Conservation (phyloP, 2,329 filamentous ascomycete species). For the Ophiostoma novo-ulmi region DNA sequence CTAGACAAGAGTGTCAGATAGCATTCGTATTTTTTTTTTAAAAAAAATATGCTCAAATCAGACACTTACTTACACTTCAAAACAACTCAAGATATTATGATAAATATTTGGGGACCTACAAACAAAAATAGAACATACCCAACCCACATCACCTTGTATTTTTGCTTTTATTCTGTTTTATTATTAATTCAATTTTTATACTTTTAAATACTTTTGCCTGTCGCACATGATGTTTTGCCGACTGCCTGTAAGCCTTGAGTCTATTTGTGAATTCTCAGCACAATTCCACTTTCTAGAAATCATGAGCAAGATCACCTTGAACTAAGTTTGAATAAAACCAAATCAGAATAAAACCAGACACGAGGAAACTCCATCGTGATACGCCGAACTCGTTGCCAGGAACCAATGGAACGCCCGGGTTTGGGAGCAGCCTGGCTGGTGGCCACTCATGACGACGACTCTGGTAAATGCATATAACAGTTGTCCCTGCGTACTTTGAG, state of each 20-base stretch:
- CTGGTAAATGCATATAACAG: background rate
- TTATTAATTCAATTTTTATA: background rate
- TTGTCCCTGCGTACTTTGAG: too few relatives aligned
- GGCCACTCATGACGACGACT: conserved; percentile 9
- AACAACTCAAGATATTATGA: too few relatives aligned
- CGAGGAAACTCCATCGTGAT: background rate
- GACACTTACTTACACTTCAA: too few relatives aligned
- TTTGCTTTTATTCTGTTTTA: background rate
- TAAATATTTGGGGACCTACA: too few relatives aligned
- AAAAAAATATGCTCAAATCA: too few relatives aligned
- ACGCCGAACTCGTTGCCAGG: background rate
- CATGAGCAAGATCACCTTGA: background rate
- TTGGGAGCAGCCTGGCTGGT: conserved; percentile 8
- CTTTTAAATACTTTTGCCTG: background rate
- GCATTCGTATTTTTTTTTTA: too few relatives aligned
- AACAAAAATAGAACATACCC: background rate
- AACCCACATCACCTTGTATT: background rate
- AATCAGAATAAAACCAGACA: background rate
- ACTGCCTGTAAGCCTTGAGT: background rate
- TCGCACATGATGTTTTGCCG: background rate
- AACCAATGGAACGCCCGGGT: background rate
- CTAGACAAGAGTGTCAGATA: too few relatives aligned
- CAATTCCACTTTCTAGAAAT: background rate
- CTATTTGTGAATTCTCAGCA: background rate
- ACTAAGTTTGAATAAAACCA: background rate